Base-by-base conservation (phyloP, 78 protist genomes). In the Chrysochromulina tobinii region DNA sequence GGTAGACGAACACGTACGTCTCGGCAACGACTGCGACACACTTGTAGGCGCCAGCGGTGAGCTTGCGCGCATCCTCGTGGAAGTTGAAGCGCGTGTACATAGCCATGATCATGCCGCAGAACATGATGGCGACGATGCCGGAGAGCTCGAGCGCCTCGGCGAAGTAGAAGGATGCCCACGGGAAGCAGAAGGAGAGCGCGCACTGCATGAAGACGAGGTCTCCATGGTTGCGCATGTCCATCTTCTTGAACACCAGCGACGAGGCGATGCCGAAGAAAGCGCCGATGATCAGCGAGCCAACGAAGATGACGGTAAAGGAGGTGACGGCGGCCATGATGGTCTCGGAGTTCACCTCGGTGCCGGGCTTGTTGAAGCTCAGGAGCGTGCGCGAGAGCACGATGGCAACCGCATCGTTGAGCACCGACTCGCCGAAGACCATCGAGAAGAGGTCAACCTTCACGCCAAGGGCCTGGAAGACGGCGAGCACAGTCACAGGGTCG, bases 401-500 rank as follows among this genome's bases (percentile, higher is more conserved):
- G 67, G 94, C 69, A 4, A 93, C 92, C 11, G 93, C 95, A 48
- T 93, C 95, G 88, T 93, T 93, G 25, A 93, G 81, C 58, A 93
- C 93, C 17, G 87, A 61, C 77, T 93, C 95, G 67, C 95, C 95
- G 64, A 93, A 93, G 54, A 90, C 91, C 50, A 93, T 73, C 88
- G 88, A 90, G 90, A 85, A 79, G 57, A 93, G 95, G 12, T 61
- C 91, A 20, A 86, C 88, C 21, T 89, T 58, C 38, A 93, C 95
- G 69, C 91, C 91, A 6, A 89, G 81, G 12, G 89, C 91, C 50
- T 90, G 73, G 83, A 93, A 93, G 81, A 90, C 91, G 20, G 95
- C 95, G 27, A 93, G 84, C 68, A 87, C 88, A 0, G 95, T 92
- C 3, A 93, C 93, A 5, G 95, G 95, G 83, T 93, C 95, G 11